phyloP scores from a whole-genome alignment of 2,329 filamentous ascomycete species.

The Pseudogymnoascus sp. region DNA sequence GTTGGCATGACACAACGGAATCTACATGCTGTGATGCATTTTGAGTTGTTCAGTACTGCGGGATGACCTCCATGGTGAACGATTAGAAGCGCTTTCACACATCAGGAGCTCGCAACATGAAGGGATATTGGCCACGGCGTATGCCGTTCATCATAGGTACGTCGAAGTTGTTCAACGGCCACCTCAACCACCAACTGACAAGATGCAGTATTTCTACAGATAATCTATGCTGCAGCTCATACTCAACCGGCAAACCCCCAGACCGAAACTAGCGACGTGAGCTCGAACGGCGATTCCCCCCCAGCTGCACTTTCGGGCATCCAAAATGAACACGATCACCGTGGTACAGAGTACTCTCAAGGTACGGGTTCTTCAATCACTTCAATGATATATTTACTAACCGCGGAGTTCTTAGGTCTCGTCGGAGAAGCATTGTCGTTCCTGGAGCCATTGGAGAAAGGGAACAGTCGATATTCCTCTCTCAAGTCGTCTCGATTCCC shows the following conservation, averaged over 20 bases:
- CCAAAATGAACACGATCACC: conserved; percentile 22
- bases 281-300: background rate
- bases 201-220: conserved; percentile 18
- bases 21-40: conserved; percentile 2
- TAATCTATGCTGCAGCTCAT: conserved; percentile 18
- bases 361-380: background rate
- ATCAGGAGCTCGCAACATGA: conserved; percentile 24
- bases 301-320: conserved; percentile 17
- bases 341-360: conserved; percentile 14
- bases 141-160: conserved; percentile 28
- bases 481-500: conserved; percentile 50
- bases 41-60: background rate
- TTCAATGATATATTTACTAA: background rate
- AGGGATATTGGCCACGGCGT: conserved; percentile 22
- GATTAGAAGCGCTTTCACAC: background rate
- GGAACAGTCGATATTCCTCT: conserved; percentile 23
- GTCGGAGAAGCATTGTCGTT: conserved; percentile 31
- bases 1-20: conserved; percentile 2
- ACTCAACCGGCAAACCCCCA: conserved; percentile 12
- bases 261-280: background rate
- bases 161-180: conserved; percentile 11
- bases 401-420: conserved; percentile 19
- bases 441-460: conserved; percentile 27
- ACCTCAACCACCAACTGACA: background rate
- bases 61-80: conserved; percentile 3